Evolutionary conservation across 164 flowering plant genomes (phyloP), one percentile per base, ranked within the genome.

Genomic region (Sextonia rubra): DNA sequence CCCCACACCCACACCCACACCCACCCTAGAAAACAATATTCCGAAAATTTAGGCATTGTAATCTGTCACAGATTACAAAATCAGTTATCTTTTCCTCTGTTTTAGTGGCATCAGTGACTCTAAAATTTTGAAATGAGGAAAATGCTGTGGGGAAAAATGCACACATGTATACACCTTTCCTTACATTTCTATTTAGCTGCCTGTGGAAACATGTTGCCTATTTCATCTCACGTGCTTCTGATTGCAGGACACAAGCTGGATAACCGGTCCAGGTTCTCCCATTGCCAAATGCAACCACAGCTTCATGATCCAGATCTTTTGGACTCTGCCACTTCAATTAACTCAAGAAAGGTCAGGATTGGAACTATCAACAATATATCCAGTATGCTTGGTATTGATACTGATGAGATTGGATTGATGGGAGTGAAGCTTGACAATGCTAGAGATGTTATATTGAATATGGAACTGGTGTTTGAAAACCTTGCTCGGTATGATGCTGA

Each of bases 401-500:
- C 75, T 65, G 73, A 77, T 52, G 81, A 78, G 52, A 37, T 70
- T 26, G 72, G 78, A 71, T 49, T 83, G 64, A 77, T 73, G 48
- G 91, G 81, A 73, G 77, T 68, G 77, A 82, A 81, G 77, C 86
- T 86, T 62, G 66, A 49, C 71, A 74, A 86, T 72, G 80, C 78
- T 47, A 79, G 75, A 75, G 86, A 86, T 48, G 84, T 87, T 65
- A 75, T 91, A n/a, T 61, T 82, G 74, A 82, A 82, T 75, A 82
- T 89, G 22, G 90, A 88, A 69, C 69, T 90, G 37, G 65, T 87
- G 69, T 83, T 85, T 77, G 86, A 83, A 61, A 82, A 68, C 69
- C 72, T 69, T 26, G 37, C 73, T 62, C 61, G 17, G 4, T 64
- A 4, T 49, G 64, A 64, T 37, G 64, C 77, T n/a, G 71, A 71